phyloP scores from a whole-genome alignment of 306 rosid species.

The Cucumis cinereus region DNA sequence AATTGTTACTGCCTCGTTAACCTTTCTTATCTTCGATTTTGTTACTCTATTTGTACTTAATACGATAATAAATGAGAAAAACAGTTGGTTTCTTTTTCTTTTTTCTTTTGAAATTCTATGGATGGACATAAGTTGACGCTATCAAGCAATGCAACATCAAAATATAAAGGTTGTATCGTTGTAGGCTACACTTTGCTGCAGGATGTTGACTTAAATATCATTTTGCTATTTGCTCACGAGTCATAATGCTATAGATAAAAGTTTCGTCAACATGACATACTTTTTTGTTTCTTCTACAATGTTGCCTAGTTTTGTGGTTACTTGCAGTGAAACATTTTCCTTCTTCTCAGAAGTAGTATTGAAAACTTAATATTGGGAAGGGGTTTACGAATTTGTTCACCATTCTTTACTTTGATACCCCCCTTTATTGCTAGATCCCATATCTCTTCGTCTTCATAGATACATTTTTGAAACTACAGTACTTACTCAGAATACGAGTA shows the following conservation, averaged over 20 bases:
- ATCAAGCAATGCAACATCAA: not conserved
- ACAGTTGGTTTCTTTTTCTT: not conserved
- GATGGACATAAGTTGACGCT: not conserved
- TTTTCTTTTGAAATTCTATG: not conserved
- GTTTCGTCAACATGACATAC: not conserved
- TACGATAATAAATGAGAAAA: not conserved
- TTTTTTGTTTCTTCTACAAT: not conserved
- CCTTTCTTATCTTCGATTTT: not conserved
- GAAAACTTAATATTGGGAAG: not conserved
- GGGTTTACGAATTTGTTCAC: not conserved
- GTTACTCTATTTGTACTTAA: not conserved
- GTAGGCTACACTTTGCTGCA: not conserved
- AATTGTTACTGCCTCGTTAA: not conserved
- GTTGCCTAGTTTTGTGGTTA: not conserved
- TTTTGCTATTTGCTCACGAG: not conserved
- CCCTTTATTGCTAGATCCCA: not conserved
- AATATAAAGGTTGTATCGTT: not conserved
- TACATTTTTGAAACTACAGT: not conserved
- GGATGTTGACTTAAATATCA: not conserved
- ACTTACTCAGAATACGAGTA: not conserved
- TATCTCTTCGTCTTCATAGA: not conserved
- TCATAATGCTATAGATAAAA: not conserved
- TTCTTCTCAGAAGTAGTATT: not conserved
- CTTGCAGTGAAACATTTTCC: not conserved
- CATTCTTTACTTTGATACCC: not conserved